Percentiles rank a stretch among this genome's conserved stretches.
Evolutionary conservation across 345 rosid genomes (phyloP).

Genomic region (Populus simonii): DNA sequence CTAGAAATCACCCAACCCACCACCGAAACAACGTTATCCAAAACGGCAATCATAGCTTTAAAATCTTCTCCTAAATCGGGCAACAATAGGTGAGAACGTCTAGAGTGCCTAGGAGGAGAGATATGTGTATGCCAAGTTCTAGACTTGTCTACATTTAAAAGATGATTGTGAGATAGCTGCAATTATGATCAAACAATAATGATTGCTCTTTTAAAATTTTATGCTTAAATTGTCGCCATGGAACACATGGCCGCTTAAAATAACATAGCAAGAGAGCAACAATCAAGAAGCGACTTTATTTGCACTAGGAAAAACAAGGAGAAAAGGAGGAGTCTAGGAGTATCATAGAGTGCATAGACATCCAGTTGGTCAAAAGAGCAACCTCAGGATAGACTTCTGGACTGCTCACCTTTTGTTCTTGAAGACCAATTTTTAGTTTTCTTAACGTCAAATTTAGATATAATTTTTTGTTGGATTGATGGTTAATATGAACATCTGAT

Average conservation of each 20-base stretch:
- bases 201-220: constrained; percentile 1
- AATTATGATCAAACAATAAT: background rate
- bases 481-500: background rate
- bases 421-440: background rate
- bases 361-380: constrained; percentile 40
- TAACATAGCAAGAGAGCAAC: constrained; percentile 5
- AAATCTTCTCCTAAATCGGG: no score
- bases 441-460: background rate
- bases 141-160: constrained; percentile 1
- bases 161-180: constrained; percentile 9
- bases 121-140: background rate
- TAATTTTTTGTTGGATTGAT: background rate
- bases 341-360: background rate
- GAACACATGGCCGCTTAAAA: constrained; percentile 1
- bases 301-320: background rate
- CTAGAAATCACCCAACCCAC: no score
- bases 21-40: no score
- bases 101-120: background rate
- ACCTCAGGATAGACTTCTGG: constrained; percentile 8
- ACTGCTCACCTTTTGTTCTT: constrained; percentile 4
- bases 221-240: constrained; percentile 18
- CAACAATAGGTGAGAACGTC: background rate
- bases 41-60: no score
- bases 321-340: background rate
- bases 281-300: constrained; percentile 9